Evolutionary conservation across 108 stramenopile species (phyloP).

Genomic region (Epipyxis sp.): DNA sequence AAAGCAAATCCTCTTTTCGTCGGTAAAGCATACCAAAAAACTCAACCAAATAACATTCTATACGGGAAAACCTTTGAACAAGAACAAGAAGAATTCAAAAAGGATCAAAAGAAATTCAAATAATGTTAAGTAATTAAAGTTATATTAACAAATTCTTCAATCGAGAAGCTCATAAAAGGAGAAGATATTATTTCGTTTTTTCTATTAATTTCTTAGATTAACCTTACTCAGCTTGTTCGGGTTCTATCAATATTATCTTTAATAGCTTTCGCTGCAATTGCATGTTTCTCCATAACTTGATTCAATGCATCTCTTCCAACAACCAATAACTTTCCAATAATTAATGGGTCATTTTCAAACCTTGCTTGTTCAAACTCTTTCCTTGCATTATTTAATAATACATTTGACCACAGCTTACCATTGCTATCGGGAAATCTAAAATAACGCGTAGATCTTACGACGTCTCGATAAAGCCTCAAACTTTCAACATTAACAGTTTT

Average conservation of each 20-base stretch:
- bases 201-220: too few relatives aligned
- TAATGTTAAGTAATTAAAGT: too few relatives aligned
- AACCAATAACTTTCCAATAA: conserved; percentile 79
- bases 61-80: not conserved
- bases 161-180: too few relatives aligned
- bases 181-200: too few relatives aligned
- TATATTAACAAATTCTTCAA: too few relatives aligned
- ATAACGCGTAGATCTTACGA: conserved; percentile 23
- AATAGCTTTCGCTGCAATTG: too few relatives aligned
- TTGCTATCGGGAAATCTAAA: conserved; percentile 80
- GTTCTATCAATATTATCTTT: too few relatives aligned
- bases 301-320: conserved; percentile 85
- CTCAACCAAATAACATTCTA: conserved; percentile 6
- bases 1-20: conserved; percentile 25
- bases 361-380: conserved; percentile 77
- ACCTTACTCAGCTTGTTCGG: too few relatives aligned
- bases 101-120: not conserved
- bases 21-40: conserved; percentile 3
- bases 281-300: conserved; percentile 78
- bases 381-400: conserved; percentile 69
- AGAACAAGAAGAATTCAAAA: conserved; percentile 36
- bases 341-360: conserved; percentile 78
- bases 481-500: too few relatives aligned
- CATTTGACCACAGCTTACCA: conserved; percentile 70
- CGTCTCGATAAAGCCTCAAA: conserved; percentile 33